A percentile compares a stretch with the other conserved stretches of the same genome.
phyloP scores from a whole-genome alignment of 176 grass and related monocot species.

The Chrysopogon serrulatus region DNA sequence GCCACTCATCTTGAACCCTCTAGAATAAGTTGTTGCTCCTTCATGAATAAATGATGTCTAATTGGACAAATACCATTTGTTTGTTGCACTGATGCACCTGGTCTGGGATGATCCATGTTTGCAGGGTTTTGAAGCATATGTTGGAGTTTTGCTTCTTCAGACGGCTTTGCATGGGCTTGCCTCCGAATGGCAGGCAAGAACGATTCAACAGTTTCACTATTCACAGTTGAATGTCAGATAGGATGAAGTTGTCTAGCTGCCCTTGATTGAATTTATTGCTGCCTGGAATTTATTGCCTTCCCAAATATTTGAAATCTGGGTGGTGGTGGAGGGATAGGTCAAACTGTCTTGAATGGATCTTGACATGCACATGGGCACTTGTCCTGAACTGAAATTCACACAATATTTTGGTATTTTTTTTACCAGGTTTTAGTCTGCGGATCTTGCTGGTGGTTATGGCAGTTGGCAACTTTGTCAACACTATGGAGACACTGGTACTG shows the following conservation, averaged over 20 bases:
- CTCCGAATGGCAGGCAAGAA: conserved; percentile 72
- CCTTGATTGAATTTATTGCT: not conserved
- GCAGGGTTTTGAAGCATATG: conserved; percentile 76
- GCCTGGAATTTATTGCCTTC: not conserved
- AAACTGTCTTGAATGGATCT: not conserved
- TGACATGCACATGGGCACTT: not conserved
- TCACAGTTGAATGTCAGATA: not conserved
- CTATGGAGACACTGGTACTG: conserved; percentile 63
- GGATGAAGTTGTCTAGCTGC: not conserved
- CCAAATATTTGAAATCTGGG: conserved; percentile 8
- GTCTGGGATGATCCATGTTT: conserved; percentile 14
- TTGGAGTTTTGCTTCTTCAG: conserved; percentile 67
- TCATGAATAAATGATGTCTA: not conserved
- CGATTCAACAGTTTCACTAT: not conserved
- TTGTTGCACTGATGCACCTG: not conserved
- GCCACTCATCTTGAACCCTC: not conserved
- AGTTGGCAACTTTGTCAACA: conserved; percentile 83
- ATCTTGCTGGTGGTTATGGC: conserved; percentile 91
- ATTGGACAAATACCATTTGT: not conserved
- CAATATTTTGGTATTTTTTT: not conserved
- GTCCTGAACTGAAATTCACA: not conserved
- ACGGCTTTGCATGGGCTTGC: conserved; percentile 50
- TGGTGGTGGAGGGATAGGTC: not conserved
- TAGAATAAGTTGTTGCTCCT: not conserved
- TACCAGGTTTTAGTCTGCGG: conserved; percentile 65